phyloP scores from a whole-genome alignment of 1,284 basidiomycete genomes.

The Leccinum fuscescens region DNA sequence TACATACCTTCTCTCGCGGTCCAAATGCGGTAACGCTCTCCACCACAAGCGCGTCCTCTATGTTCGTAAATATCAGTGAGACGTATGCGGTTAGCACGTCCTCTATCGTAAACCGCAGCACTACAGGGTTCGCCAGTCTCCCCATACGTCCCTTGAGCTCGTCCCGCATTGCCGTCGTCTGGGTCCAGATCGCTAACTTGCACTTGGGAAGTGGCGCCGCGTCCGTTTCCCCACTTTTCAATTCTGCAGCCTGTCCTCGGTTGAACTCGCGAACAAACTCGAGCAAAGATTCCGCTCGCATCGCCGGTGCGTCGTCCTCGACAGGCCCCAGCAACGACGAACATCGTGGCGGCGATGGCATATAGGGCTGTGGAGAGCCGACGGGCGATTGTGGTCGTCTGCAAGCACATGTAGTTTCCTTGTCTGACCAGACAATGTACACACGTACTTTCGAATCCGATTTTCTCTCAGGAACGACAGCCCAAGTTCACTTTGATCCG shows the following conservation, averaged over 20 bases:
- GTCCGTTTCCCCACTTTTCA: constrained; percentile 5
- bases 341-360: constrained; percentile 39
- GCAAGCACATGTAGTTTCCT: neutral
- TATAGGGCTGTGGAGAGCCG: constrained; percentile 57
- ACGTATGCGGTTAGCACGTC: constrained; percentile 63
- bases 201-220: constrained; percentile 11
- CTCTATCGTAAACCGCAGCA: constrained; percentile 54
- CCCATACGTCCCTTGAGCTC: constrained; percentile 10
- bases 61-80: constrained; percentile 38
- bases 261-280: constrained; percentile 58
- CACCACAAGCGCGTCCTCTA: constrained; percentile 42
- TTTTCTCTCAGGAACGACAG: constrained; percentile 44
- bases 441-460: constrained; percentile 51
- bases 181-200: constrained; percentile 53
- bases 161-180: constrained; percentile 29
- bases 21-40: constrained; percentile 65
- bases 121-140: constrained; percentile 34
- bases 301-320: constrained; percentile 34
- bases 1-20: constrained; percentile 60
- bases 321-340: constrained; percentile 43
- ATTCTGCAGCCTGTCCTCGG: constrained; percentile 23
- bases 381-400: constrained; percentile 56
- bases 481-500: constrained; percentile 47
- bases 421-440: neutral
- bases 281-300: constrained; percentile 44